These are phyloP conservation scores for Phytophthora cactorum DNA, from an alignment of 352 stramenopile genomes.

Conservation along the genomic window DNA sequence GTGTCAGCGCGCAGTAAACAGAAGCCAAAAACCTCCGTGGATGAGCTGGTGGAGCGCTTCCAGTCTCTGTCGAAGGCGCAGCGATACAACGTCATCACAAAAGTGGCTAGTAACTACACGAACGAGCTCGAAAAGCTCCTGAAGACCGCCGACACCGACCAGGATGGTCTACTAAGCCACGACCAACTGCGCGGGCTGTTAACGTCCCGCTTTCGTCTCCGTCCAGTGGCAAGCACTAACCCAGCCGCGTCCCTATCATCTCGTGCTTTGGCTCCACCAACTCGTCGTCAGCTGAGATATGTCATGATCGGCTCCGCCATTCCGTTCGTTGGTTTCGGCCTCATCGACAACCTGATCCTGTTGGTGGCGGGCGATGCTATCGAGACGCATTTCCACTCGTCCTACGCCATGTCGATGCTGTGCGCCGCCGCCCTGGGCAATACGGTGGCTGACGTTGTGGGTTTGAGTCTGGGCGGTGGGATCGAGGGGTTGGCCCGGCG, in stretches of 20 bases:
- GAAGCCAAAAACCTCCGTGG: slow-evolving; percentile 39
- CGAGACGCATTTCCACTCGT: slow-evolving; percentile 93
- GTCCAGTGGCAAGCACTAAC: slow-evolving; percentile 49
- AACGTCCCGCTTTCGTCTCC: slow-evolving; percentile 70
- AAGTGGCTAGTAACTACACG: slow-evolving; percentile 57
- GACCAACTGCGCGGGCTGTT: slow-evolving; percentile 75
- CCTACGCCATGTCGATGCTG: slow-evolving; percentile 95
- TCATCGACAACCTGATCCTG: slow-evolving; percentile 90
- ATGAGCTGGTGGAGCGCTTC: slow-evolving; percentile 62
- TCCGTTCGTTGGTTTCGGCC: slow-evolving; percentile 85
- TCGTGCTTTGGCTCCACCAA: slow-evolving; percentile 45
- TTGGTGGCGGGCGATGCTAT: slow-evolving; percentile 94
- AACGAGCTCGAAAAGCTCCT: slow-evolving; percentile 77
- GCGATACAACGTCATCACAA: slow-evolving; percentile 54
- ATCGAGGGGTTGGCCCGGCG: slow-evolving; percentile 86
- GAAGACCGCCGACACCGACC: slow-evolving; percentile 71
- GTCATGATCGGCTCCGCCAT: slow-evolving; percentile 83
- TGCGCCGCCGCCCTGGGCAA: slow-evolving; percentile 95
- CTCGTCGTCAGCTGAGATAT: slow-evolving; percentile 69
- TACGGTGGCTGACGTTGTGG: slow-evolving; percentile 94
- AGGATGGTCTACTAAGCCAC: slow-evolving; percentile 65
- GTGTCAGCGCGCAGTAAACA: slow-evolving; percentile 17
- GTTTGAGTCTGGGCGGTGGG: slow-evolving; percentile 92
- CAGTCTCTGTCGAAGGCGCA: slow-evolving; percentile 66
- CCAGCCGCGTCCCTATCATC: slow-evolving; percentile 38